Evolutionary conservation across 768 basidiomycete genomes (phyloP).

Genomic region (Termitomyces titanicus): DNA sequence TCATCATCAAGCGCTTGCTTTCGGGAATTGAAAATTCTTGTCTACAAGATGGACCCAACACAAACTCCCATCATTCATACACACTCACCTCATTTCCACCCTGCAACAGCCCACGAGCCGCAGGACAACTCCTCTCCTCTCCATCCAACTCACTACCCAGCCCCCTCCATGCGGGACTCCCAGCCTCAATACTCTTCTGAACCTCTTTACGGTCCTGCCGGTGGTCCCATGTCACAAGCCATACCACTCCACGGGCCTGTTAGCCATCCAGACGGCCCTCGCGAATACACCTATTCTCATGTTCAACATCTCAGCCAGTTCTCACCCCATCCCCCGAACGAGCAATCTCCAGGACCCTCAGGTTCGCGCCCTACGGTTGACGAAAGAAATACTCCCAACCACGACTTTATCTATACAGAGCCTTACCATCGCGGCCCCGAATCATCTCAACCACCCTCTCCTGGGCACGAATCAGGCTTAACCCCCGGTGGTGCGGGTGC

Average conservation of each 20-base stretch:
- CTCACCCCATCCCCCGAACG: constrained; percentile 26
- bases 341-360: constrained; percentile 24
- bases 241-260: constrained; percentile 41
- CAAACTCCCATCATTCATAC: constrained; percentile 26
- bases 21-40: constrained; percentile 22
- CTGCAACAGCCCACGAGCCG: constrained; percentile 24
- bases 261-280: constrained; percentile 40
- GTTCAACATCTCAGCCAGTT: constrained; percentile 36
- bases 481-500: constrained; percentile 41
- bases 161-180: constrained; percentile 33
- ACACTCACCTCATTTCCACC: constrained; percentile 23
- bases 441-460: constrained; percentile 26
- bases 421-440: constrained; percentile 49
- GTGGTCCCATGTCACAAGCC: constrained; percentile 37
- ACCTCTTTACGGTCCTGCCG: constrained; percentile 37
- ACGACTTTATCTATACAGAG: constrained; percentile 46
- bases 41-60: constrained; percentile 21
- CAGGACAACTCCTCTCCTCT: constrained; percentile 15
- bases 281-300: constrained; percentile 37
- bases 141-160: constrained; percentile 21
- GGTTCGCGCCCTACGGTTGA: constrained; percentile 15
- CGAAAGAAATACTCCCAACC: constrained; percentile 31
- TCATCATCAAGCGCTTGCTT: constrained; percentile 15
- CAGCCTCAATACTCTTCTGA: constrained; percentile 24
- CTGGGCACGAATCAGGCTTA: constrained; percentile 26